phyloP scores from a whole-genome alignment of 768 basidiomycete species.

The Pisolithus tinctorius region DNA sequence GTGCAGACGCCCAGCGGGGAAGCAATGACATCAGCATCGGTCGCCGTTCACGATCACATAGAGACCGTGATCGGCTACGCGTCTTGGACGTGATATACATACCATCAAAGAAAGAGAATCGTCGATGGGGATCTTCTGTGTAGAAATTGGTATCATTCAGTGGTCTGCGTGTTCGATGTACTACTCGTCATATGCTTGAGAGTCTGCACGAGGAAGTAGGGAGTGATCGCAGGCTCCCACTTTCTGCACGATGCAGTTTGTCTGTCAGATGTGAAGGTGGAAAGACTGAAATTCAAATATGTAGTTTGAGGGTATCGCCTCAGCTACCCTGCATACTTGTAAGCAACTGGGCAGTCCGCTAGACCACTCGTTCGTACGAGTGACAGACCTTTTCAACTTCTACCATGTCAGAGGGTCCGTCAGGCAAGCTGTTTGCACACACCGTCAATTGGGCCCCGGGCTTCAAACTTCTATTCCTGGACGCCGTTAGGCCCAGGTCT shows the following conservation, averaged over 20 bases:
- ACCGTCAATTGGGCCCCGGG: no score
- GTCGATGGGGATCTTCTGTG: conserved; percentile 22
- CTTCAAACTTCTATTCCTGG: no score
- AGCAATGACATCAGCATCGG: conserved; percentile 43
- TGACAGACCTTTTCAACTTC: no score
- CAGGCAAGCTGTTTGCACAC: no score
- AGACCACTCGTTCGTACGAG: no score
- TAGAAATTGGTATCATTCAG: background rate
- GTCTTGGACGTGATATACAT: conserved; percentile 47
- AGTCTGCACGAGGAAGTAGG: conserved; percentile 38
- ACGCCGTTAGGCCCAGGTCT: no score
- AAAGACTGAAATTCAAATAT: no score
- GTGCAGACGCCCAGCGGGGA: conserved; percentile 49
- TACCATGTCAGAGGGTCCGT: no score
- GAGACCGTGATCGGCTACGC: conserved; percentile 40
- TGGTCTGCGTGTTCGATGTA: conserved; percentile 2
- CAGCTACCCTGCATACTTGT: no score
- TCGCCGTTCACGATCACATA: conserved; percentile 48
- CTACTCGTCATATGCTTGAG: conserved; percentile 23
- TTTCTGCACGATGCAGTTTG: conserved; percentile 46
- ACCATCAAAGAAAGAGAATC: conserved; percentile 38
- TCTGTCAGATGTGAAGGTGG: background rate
- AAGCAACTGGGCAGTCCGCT: no score
- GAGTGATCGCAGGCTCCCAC: conserved; percentile 51
- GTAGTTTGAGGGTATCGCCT: no score